These are phyloP conservation scores for Aspergillus sp. DNA, from an alignment of 2,329 filamentous ascomycete genomes.

Conservation along the genomic window DNA sequence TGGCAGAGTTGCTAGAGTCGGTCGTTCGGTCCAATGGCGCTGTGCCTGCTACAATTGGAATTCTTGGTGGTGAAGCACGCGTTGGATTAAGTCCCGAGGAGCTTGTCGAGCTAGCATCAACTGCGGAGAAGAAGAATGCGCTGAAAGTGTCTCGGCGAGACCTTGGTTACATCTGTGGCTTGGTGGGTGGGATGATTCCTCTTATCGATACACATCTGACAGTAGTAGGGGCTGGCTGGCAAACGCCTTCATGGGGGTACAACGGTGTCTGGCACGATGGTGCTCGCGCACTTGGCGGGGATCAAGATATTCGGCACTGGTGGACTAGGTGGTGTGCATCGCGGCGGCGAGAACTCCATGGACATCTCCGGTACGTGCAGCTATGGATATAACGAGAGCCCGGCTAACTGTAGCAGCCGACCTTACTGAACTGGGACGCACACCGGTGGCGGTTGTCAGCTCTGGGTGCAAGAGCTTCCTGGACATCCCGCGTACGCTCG, in stretches of 20 bases:
- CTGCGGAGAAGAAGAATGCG: conserved; percentile 66
- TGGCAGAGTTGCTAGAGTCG: conserved; percentile 78
- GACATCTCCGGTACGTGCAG: conserved; percentile 69
- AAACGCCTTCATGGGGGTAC: conserved; percentile 81
- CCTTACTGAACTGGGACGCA: conserved; percentile 87
- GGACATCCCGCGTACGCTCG: conserved; percentile 85
- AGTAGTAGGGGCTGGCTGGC: conserved; percentile 61
- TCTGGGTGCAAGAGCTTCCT: conserved; percentile 96
- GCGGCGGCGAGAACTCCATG: conserved; percentile 81
- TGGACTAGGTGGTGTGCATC: conserved; percentile 90
- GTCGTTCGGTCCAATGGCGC: conserved; percentile 79
- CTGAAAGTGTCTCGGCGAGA: conserved; percentile 87
- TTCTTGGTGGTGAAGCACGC: conserved; percentile 77
- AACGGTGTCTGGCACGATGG: conserved; percentile 89
- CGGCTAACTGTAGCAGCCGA: conserved; percentile 60
- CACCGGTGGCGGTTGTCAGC: conserved; percentile 82
- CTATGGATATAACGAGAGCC: neutral
- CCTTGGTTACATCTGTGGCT: conserved; percentile 75
- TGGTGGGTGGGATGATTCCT: conserved; percentile 54
- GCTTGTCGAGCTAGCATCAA: conserved; percentile 66
- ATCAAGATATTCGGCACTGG: conserved; percentile 94
- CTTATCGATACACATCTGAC: conserved; percentile 2
- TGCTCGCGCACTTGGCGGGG: conserved; percentile 80
- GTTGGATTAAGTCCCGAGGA: conserved; percentile 76
- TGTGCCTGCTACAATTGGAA: conserved; percentile 86